Base-by-base conservation (phyloP, 768 basidiomycete species). In the Tricholoma matsutake region DNA sequence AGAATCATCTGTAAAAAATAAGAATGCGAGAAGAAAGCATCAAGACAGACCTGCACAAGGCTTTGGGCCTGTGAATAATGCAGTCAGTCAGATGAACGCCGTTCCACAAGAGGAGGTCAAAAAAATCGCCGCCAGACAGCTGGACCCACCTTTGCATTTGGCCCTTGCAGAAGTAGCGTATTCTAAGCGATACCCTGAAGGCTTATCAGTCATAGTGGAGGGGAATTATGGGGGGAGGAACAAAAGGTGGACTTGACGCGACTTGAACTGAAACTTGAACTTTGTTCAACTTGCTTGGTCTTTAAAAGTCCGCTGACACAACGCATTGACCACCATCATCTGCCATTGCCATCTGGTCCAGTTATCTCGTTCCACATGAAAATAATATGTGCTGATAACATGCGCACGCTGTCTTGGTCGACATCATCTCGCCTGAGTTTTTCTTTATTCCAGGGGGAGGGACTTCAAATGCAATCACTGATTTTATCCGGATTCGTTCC, bases 131-230 rank as follows among this genome's bases (percentile, higher is more conserved):
- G 55, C 8, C 37, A 61, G 56, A 18, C 45, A 49, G 16, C 34
- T 60, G 34, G 10, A 72, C 80, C 56, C 62, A 88, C 91, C 91
- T 79, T 90, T 92, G 77, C 91, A 93, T 76, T 89, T 89, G 35
- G 90, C 79, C 61, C 91, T 81, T 61, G 75, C 79, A 59, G 84
- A 86, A 49, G 75, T 61, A 56, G 91, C 86, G 73, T 92, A 92
- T 74, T 93, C 91, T 43, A 93, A 77, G 65, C 91, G 86, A 76
- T 93, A 93, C 62, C 87, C 87, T 49, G 79, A 74, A 59, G 83
- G 80, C 74, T 81, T 86, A 58, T 80, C 78, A 56, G 80, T 67
- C 78, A 81, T 82, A 0, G 67, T 74, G 25, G 56, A 60, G 43
- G 43, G n/a, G 18, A 18, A 45, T 45, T 49, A 49, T 45, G 47